Conservation (phyloP, 805 yeast genomes). For the Jamesozyma rosinii region DNA sequence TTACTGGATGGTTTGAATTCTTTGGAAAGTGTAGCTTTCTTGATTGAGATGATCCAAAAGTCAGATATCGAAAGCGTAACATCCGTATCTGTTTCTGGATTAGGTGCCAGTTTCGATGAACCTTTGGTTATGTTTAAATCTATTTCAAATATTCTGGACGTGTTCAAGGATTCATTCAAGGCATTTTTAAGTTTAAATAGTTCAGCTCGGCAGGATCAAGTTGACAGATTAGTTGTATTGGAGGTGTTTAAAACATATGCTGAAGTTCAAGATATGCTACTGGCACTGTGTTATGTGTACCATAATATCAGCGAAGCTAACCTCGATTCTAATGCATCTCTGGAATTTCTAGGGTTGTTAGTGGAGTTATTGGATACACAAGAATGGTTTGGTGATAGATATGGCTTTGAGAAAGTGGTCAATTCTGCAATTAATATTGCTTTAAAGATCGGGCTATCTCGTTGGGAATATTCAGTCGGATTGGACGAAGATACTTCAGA, state of each 20-base stretch:
- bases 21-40: background rate
- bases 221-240: background rate
- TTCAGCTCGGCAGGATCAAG: background rate
- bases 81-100: conserved; percentile 4
- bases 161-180: conserved; percentile 12
- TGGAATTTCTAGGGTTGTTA: conserved; percentile 22
- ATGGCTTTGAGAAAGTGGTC: conserved; percentile 20
- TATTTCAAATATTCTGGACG: conserved; percentile 12
- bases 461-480: conserved; percentile 31
- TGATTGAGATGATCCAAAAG: background rate
- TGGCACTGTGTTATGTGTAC: conserved; percentile 19
- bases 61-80: conserved; percentile 11
- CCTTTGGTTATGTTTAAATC: conserved; percentile 17
- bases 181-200: conserved; percentile 7
- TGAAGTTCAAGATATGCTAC: conserved; percentile 16
- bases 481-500: conserved; percentile 24
- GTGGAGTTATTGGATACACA: conserved; percentile 22
- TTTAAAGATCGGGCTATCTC: conserved; percentile 19
- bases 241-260: conserved; percentile 11
- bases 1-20: background rate
- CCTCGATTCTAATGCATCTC: conserved; percentile 8
- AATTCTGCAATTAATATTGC: conserved; percentile 21
- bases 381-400: conserved; percentile 22
- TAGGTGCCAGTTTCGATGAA: conserved; percentile 8
- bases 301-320: conserved; percentile 22